Conservation (phyloP, 441 rosid species). For the Euphorbia celastroides region DNA sequence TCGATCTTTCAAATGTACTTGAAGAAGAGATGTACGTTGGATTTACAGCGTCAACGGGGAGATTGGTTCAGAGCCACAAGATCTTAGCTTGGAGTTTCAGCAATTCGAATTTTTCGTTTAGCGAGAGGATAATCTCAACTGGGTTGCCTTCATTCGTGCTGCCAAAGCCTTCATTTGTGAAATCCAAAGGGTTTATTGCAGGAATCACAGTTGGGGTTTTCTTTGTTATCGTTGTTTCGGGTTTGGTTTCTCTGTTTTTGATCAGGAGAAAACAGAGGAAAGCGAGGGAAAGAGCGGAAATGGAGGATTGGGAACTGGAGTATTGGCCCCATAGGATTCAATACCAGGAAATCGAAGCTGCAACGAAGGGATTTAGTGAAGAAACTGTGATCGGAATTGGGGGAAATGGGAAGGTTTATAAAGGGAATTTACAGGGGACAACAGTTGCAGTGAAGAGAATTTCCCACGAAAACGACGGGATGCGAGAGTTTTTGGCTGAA, state of each 20-base stretch:
- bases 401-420: constrained; percentile 72
- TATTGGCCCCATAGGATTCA: constrained; percentile 74
- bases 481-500: constrained; percentile 65
- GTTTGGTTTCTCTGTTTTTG: constrained; percentile 29
- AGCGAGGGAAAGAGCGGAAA: constrained; percentile 44
- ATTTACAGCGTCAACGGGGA: constrained; percentile 61
- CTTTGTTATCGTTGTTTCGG: constrained; percentile 27
- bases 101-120: constrained; percentile 42
- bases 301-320: constrained; percentile 89
- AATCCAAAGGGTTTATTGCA: constrained; percentile 49
- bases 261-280: constrained; percentile 37
- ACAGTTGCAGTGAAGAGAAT: constrained; percentile 73
- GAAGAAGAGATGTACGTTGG: constrained; percentile 69
- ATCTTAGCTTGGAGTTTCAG: constrained; percentile 69
- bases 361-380: constrained; percentile 53
- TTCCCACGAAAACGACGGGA: constrained; percentile 53
- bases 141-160: constrained; percentile 70
- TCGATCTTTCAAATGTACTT: constrained; percentile 47
- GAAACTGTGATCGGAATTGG: constrained; percentile 66
- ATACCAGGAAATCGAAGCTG: constrained; percentile 48
- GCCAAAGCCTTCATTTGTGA: constrained; percentile 35
- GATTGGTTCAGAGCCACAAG: constrained; percentile 50
- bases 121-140: constrained; percentile 43
- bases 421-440: constrained; percentile 53
- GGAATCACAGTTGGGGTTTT: constrained; percentile 37